These are phyloP conservation scores for Sclerotinia subarctica DNA, from an alignment of 2,329 filamentous ascomycete genomes.

Conservation along the genomic window DNA sequence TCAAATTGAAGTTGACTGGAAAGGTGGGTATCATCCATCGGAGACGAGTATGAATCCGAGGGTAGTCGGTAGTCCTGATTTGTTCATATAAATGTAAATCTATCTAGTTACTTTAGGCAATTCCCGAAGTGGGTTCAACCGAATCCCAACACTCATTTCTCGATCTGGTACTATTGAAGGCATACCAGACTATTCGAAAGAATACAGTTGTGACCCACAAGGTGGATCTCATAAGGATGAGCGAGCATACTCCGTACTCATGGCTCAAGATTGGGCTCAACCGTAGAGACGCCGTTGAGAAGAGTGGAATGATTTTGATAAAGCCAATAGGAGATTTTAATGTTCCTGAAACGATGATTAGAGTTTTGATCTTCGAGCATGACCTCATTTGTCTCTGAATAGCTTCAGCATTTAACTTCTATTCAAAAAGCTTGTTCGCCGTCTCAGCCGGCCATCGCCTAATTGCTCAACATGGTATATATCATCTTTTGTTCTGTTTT, in stretches of 20 bases:
- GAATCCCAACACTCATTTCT: not conserved
- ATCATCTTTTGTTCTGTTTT: not conserved
- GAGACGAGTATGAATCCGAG: not conserved
- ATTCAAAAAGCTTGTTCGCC: not conserved
- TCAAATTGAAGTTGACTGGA: not conserved
- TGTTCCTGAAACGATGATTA: not conserved
- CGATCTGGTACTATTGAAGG: not conserved
- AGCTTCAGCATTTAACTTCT: not conserved
- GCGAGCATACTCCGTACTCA: not conserved
- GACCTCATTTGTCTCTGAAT: conserved; percentile 13
- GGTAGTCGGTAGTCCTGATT: not conserved
- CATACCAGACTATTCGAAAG: too few relatives aligned
- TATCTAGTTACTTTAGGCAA: not conserved
- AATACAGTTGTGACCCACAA: too few relatives aligned
- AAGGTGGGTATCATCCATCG: conserved; percentile 3
- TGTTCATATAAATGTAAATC: not conserved
- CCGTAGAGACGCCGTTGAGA: not conserved
- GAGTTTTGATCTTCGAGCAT: not conserved
- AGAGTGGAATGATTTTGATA: not conserved
- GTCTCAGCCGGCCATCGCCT: not conserved
- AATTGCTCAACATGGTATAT: not conserved
- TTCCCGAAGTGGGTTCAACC: not conserved
- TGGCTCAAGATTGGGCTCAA: conserved; percentile 10
- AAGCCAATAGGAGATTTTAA: conserved; percentile 9
- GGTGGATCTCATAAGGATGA: too few relatives aligned